Conservation (phyloP, 208 protist species). For the Trichomonas gallinae region DNA sequence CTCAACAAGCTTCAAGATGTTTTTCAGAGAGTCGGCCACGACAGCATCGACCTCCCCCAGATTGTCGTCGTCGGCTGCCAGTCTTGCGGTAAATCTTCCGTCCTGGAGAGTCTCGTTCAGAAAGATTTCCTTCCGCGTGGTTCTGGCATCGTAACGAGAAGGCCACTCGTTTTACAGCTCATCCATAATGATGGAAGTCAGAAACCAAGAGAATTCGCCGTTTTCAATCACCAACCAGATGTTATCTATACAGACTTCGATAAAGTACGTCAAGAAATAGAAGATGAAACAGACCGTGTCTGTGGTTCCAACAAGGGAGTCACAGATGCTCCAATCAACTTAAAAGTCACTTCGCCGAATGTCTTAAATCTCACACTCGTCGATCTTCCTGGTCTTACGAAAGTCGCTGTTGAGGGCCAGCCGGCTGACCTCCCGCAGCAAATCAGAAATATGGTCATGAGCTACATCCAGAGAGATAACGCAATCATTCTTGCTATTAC, state of each 20-base stretch:
- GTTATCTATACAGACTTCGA: conserved; percentile 78
- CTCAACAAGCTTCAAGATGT: conserved; percentile 45
- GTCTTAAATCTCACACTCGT: conserved; percentile 96
- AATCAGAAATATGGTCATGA: conserved; percentile 84
- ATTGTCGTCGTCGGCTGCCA: conserved; percentile 40
- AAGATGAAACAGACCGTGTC: conserved; percentile 76
- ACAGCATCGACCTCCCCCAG: conserved; percentile 33
- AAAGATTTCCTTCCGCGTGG: conserved; percentile 95
- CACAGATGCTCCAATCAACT: conserved; percentile 78
- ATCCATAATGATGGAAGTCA: conserved; percentile 53
- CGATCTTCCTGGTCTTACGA: conserved; percentile 96
- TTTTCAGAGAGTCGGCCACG: conserved; percentile 26
- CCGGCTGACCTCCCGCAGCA: conserved; percentile 83
- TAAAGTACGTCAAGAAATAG: conserved; percentile 73
- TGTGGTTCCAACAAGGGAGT: conserved; percentile 80
- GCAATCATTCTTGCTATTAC: conserved; percentile 90
- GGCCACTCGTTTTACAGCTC: conserved; percentile 93
- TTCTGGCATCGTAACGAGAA: conserved; percentile 92
- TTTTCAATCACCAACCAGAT: conserved; percentile 60
- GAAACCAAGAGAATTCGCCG: conserved; percentile 51
- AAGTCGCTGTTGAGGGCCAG: conserved; percentile 87
- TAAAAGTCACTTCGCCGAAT: conserved; percentile 71
- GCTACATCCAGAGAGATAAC: conserved; percentile 81
- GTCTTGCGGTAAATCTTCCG: conserved; percentile 45
- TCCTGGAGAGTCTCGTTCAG: conserved; percentile 95